Conservation (phyloP, 2,329 filamentous ascomycete genomes). For the Chaetomiaceae sp. region DNA sequence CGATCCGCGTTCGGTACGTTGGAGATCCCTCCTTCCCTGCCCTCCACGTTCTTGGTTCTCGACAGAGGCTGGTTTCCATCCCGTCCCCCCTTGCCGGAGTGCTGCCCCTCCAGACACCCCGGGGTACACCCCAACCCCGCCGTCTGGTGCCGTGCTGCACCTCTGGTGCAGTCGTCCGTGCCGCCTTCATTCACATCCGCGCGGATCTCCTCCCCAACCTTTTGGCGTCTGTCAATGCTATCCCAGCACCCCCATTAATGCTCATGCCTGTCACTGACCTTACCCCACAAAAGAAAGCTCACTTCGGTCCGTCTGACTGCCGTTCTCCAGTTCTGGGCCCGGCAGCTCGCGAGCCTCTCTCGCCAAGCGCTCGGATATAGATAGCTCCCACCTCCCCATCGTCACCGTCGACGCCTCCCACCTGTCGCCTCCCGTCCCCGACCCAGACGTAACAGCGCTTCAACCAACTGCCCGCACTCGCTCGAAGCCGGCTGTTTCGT, state of each 20-base stretch:
- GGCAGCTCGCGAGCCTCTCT: constrained; percentile 25
- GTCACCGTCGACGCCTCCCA: constrained; percentile 23
- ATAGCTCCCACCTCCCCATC: constrained; percentile 30
- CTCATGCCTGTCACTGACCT: constrained; percentile 34
- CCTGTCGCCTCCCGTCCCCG: constrained; percentile 20
- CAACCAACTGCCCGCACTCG: constrained; percentile 42
- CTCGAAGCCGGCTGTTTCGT: constrained; percentile 36
- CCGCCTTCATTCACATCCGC: constrained; percentile 35
- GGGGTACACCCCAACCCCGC: constrained; percentile 36
- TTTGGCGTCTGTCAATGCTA: constrained; percentile 37
- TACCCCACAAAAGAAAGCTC: constrained; percentile 34
- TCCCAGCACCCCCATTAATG: constrained; percentile 35
- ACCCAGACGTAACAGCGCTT: constrained; percentile 35
- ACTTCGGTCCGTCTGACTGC: constrained; percentile 39
- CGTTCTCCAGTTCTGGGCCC: constrained; percentile 31
- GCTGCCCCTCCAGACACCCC: constrained; percentile 30
- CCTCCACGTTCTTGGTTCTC: constrained; percentile 24
- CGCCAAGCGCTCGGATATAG: constrained; percentile 36
- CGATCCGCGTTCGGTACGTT: constrained; percentile 29
- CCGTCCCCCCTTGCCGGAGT: constrained; percentile 31
- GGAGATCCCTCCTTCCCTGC: constrained; percentile 28
- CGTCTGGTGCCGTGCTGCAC: constrained; percentile 33
- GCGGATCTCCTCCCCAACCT: constrained; percentile 36
- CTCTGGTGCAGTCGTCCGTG: constrained; percentile 35
- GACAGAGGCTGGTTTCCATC: constrained; percentile 24